Percentiles rank a stretch among this genome's conserved stretches.
These are phyloP conservation scores for Coemansia sp. DNA, from an alignment of 192 early-diverging fungal species.

Conservation along the genomic window DNA sequence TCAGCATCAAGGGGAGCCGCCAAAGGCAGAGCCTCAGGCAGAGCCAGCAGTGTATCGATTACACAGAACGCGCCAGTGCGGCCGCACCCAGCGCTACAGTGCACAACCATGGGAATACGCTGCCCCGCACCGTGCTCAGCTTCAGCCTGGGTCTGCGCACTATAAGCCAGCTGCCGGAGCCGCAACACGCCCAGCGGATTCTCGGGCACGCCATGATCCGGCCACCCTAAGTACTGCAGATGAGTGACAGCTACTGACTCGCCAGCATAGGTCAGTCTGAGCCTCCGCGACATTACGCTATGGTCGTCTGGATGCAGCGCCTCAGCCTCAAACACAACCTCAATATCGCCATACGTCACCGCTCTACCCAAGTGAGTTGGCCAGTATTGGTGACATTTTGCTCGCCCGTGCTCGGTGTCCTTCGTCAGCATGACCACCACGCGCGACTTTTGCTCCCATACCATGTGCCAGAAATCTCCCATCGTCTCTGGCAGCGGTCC, in stretches of 20 bases:
- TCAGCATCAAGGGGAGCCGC: constrained; percentile 10
- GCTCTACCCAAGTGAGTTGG: constrained; percentile 53
- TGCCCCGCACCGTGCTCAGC: neutral
- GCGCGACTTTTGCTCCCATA: constrained; percentile 68
- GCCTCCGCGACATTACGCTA: constrained; percentile 60
- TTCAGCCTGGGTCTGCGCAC: constrained; percentile 30
- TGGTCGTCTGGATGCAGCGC: constrained; percentile 49
- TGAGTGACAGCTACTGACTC: constrained; percentile 57
- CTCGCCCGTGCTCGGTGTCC: constrained; percentile 68
- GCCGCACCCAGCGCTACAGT: constrained; percentile 86
- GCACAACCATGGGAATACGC: constrained; percentile 67
- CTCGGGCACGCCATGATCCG: constrained; percentile 73
- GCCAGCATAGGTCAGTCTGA: constrained; percentile 38
- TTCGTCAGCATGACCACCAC: constrained; percentile 89
- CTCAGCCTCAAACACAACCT: constrained; percentile 57
- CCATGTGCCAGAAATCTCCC: constrained; percentile 89
- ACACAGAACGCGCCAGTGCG: constrained; percentile 82
- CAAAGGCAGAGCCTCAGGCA: neutral
- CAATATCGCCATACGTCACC: constrained; percentile 56
- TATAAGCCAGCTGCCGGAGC: constrained; percentile 57
- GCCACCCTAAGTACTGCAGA: constrained; percentile 78
- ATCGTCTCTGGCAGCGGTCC: constrained; percentile 77
- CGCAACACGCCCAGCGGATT: constrained; percentile 59
- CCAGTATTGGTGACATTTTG: constrained; percentile 90
- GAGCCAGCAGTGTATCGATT: constrained; percentile 55